A percentile compares a stretch with the other conserved stretches of the same genome.
Evolutionary conservation across 2,329 filamentous ascomycete species (phyloP).

Genomic region (Grosmannia huntii): DNA sequence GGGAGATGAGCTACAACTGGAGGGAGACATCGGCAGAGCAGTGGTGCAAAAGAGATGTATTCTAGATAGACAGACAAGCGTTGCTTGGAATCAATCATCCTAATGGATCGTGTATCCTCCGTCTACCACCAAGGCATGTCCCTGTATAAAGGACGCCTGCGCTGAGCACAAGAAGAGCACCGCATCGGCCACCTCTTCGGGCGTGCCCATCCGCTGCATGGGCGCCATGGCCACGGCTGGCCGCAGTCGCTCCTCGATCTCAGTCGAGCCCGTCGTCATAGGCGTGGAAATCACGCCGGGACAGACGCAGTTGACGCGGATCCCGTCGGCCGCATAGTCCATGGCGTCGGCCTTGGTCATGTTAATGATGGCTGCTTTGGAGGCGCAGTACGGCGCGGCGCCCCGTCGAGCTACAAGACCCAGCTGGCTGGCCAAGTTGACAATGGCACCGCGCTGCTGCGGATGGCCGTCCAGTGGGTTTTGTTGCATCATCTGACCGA

Average conservation of each 20-base stretch:
- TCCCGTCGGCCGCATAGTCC: slow-evolving; percentile 57
- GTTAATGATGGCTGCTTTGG: slow-evolving; percentile 41
- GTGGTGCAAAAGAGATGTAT: too few species aligned
- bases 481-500: slow-evolving; percentile 33
- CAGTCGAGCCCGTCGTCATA: neutral
- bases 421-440: slow-evolving; percentile 40
- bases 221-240: neutral
- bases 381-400: slow-evolving; percentile 42
- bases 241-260: neutral
- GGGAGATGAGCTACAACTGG: neutral
- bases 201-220: neutral
- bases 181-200: neutral
- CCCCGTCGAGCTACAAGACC: slow-evolving; percentile 33
- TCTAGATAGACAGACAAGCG: too few species aligned
- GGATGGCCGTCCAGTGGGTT: slow-evolving; percentile 26
- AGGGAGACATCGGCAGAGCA: too few species aligned
- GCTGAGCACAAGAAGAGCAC: slow-evolving; percentile 1
- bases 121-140: neutral
- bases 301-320: slow-evolving; percentile 23
- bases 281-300: slow-evolving; percentile 15
- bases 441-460: slow-evolving; percentile 31
- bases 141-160: slow-evolving; percentile 1
- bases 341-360: slow-evolving; percentile 46
- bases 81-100: too few species aligned
- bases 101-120: slow-evolving; percentile 1